A percentile compares a stretch with the other conserved stretches of the same genome.
Conservation (phyloP, 129 eudicot genomes). For the Tagetes patula region DNA sequence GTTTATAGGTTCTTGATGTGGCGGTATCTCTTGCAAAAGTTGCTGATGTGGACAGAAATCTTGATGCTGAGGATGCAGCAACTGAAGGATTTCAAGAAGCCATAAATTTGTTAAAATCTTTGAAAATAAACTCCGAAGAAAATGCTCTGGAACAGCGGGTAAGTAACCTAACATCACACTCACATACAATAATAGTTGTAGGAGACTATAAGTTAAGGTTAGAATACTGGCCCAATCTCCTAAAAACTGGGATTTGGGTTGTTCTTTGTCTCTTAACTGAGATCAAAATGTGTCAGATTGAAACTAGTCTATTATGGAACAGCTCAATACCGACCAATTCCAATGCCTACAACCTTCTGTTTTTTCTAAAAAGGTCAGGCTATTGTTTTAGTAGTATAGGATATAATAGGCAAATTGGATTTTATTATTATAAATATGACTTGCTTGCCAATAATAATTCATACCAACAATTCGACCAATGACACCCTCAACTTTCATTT, state of each 20-base stretch:
- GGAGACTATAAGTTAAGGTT: not conserved
- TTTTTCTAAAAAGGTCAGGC: not conserved
- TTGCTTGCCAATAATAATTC: too few species aligned
- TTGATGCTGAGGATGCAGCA: slow-evolving; percentile 69
- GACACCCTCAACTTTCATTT: too few species aligned
- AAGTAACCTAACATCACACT: slow-evolving; percentile 19
- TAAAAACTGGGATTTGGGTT: not conserved
- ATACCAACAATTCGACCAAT: too few species aligned
- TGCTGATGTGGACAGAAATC: slow-evolving; percentile 92
- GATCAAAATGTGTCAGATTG: slow-evolving; percentile 3
- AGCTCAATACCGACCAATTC: not conserved
- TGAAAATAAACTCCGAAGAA: slow-evolving; percentile 57
- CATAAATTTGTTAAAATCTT: slow-evolving; percentile 57
- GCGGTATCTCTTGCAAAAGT: slow-evolving; percentile 95
- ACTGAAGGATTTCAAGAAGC: slow-evolving; percentile 74
- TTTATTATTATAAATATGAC: too few species aligned
- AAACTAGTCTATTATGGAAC: not conserved
- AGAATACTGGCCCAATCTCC: not conserved
- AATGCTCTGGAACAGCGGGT: slow-evolving; percentile 76
- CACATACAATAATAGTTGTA: not conserved
- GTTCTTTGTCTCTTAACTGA: not conserved
- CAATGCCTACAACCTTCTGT: not conserved
- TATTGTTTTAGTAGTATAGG: not conserved
- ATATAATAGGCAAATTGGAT: not conserved
- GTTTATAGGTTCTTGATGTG: slow-evolving; percentile 65